Evolutionary conservation across 305 asterid species (phyloP).

Genomic region (Rubia peregrina): DNA sequence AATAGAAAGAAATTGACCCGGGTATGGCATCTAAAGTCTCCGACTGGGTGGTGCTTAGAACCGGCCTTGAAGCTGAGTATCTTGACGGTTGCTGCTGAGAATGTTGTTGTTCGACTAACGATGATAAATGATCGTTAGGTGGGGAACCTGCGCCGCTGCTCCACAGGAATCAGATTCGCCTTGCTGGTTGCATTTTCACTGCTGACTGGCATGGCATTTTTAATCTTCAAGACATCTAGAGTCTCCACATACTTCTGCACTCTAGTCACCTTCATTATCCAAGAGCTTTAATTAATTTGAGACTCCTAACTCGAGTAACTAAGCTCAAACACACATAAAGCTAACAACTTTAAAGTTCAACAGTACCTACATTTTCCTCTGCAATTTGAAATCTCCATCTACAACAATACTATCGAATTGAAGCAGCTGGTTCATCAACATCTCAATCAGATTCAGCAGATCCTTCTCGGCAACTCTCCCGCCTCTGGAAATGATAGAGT

Average conservation of each 20-base stretch:
- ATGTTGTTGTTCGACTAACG: constrained; percentile 27
- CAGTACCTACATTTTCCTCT: constrained; percentile 83
- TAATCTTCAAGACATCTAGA: constrained; percentile 69
- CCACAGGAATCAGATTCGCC: neutral
- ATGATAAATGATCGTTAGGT: constrained; percentile 33
- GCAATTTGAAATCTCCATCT: constrained; percentile 71
- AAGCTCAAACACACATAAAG: neutral
- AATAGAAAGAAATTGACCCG: no score
- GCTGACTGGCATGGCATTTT: constrained; percentile 37
- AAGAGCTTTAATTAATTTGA: neutral
- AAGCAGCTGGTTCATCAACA: constrained; percentile 74
- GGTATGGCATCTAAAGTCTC: constrained; percentile 72
- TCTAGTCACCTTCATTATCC: constrained; percentile 47
- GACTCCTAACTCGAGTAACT: neutral
- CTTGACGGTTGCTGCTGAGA: constrained; percentile 36
- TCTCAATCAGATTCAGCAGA: constrained; percentile 49
- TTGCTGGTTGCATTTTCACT: constrained; percentile 26
- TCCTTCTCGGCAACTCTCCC: constrained; percentile 70
- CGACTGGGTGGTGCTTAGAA: constrained; percentile 86
- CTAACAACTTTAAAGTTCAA: neutral
- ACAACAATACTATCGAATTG: constrained; percentile 62
- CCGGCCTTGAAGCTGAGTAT: constrained; percentile 53
- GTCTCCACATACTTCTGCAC: constrained; percentile 76
- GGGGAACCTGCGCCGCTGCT: constrained; percentile 31
- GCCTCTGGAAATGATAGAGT: constrained; percentile 58